Base-by-base conservation (phyloP, 2,329 filamentous ascomycete species). In the Corinectria fuckeliana region DNA sequence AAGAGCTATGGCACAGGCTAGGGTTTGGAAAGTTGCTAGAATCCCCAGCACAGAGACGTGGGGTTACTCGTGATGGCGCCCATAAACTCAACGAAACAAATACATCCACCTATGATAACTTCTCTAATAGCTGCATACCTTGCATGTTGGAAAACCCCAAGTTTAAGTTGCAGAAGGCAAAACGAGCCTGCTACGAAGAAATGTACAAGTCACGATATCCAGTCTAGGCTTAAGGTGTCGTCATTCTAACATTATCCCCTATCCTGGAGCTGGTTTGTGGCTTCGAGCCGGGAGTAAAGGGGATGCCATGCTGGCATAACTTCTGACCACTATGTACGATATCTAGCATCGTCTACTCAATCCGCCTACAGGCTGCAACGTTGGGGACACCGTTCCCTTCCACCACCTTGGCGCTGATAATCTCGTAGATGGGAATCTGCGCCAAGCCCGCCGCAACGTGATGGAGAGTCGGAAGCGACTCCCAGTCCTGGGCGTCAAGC, bases 331-430 rank as follows among this genome's bases (percentile, higher is more conserved):
- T 28, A 50, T 38, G 38, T 11, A 30, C 25, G 16, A 32, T 13
- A 42, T 34, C 8, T 6, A 9, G 21, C 16, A 52, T 21, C 56
- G 2, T 10, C 30, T 50, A 59, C 25, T 59, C 56, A 14, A 59
- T 59, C 30, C 56, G 49, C 48, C n/a, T 45, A n/a, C 45, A 53
- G 2, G 56, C 56, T 13, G 36, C 21, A 13, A 55, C 44, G 34
- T 55, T 59, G 45, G 56, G 50, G 14, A 59, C 50, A 28, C 50
- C 56, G 5, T 51, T 54, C n/a, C 50, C 50, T 34, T 59, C 56
- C 34, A 59, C 56, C 28, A 61, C 55, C 39, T 61, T 54, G 25
- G 58, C 58, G n/a, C 28, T 53, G n/a, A 57, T 30, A 18, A 61
- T 28, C 26, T 41, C 30, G 23, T 58, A 61, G n/a, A 61, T 47